Conservation (phyloP, 2,329 filamentous ascomycete species). For the Cladosporium velox region DNA sequence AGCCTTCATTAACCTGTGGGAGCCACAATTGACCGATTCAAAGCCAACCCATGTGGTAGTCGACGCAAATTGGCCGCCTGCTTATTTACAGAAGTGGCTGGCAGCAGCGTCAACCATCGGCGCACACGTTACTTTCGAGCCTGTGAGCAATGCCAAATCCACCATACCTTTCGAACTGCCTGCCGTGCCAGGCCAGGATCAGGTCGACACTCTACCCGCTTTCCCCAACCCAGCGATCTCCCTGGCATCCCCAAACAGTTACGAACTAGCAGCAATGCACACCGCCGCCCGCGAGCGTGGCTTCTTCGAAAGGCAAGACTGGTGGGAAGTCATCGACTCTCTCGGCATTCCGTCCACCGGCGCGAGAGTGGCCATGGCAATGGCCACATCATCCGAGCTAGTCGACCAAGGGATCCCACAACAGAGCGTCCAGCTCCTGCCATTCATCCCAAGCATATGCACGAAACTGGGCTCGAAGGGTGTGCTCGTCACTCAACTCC, state of each 20-base stretch:
- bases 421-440: conserved; percentile 79
- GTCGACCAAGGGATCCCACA: conserved; percentile 82
- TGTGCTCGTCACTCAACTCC: conserved; percentile 72
- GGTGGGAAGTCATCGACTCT: conserved; percentile 79
- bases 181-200: conserved; percentile 20
- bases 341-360: conserved; percentile 71
- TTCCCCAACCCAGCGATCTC: conserved; percentile 68
- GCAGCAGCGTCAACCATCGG: conserved; percentile 56
- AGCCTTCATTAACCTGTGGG: conserved; percentile 58
- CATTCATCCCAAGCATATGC: conserved; percentile 81
- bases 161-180: conserved; percentile 62
- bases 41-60: conserved; percentile 77
- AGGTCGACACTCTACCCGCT: conserved; percentile 33
- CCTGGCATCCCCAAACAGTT: conserved; percentile 77
- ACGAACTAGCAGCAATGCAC: conserved; percentile 82
- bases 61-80: conserved; percentile 80
- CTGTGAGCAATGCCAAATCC: conserved; percentile 82
- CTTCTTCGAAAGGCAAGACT: conserved; percentile 68
- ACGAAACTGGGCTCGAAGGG: conserved; percentile 80
- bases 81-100: conserved; percentile 69
- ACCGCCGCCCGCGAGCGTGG: conserved; percentile 64
- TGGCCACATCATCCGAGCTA: conserved; percentile 65
- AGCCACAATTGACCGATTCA: conserved; percentile 56
- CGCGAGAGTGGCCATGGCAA: conserved; percentile 70
- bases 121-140: conserved; percentile 76